These are phyloP conservation scores for Entomortierella chlamydospora DNA, from an alignment of 192 early-diverging fungal species.

Conservation along the genomic window DNA sequence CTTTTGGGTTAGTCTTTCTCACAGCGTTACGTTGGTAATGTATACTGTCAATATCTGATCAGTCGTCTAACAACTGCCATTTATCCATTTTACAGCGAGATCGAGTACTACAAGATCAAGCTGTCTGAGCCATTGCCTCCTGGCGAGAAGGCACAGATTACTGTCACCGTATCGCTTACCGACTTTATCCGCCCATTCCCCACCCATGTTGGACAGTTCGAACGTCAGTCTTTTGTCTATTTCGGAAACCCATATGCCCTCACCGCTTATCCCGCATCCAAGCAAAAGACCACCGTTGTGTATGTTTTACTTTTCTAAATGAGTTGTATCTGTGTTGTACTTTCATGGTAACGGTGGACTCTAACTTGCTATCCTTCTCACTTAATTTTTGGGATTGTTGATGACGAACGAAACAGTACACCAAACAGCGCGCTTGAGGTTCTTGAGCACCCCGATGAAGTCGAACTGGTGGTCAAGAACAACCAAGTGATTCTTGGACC, in stretches of 20 bases:
- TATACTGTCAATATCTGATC: too few species aligned
- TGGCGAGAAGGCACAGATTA: conserved; percentile 70
- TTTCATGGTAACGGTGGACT: neutral
- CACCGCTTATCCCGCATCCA: conserved; percentile 74
- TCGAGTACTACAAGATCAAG: conserved; percentile 63
- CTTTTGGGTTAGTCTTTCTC: conserved; percentile 21
- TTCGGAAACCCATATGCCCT: conserved; percentile 68
- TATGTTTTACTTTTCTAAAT: conserved; percentile 53
- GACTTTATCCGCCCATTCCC: conserved; percentile 66
- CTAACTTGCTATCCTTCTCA: neutral
- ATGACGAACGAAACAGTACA: conserved; percentile 16
- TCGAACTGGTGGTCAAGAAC: conserved; percentile 53
- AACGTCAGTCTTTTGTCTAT: conserved; percentile 75
- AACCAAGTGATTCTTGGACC: conserved; percentile 82
- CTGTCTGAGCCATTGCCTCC: conserved; percentile 60
- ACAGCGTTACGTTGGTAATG: too few species aligned
- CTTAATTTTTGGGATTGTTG: neutral
- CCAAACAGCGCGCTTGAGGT: conserved; percentile 48
- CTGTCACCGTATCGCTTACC: conserved; percentile 62
- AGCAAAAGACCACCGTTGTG: conserved; percentile 86
- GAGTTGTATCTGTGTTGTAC: neutral
- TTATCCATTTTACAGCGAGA: conserved; percentile 24
- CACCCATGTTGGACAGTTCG: conserved; percentile 66
- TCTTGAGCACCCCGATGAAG: conserved; percentile 50
- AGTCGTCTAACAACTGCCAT: too few species aligned